Evolutionary conservation across 139 green algal species (phyloP).

Genomic region (Yamagishiella unicocca): DNA sequence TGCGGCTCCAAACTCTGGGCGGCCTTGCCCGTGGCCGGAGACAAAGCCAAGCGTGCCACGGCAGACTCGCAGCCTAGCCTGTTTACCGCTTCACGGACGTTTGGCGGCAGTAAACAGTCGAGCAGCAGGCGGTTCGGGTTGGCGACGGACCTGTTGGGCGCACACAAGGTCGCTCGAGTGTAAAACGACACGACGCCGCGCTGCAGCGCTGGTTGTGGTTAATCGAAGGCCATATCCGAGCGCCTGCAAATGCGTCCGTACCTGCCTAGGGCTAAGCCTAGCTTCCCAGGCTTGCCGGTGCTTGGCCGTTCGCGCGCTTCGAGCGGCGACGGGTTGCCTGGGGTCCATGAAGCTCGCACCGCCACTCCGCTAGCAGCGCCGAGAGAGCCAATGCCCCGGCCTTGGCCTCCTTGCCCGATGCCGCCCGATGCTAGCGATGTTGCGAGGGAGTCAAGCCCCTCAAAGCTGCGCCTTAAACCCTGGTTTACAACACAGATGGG

Average conservation of each 20-base stretch:
- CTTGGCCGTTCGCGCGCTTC: conserved; percentile 4
- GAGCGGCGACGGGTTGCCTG: conserved; percentile 14
- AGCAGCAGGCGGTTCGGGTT: conserved; percentile 32
- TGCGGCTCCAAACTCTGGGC: not conserved
- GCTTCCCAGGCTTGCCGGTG: not conserved
- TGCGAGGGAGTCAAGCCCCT: conserved; percentile 8
- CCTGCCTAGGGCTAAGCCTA: not conserved
- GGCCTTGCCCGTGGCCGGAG: not conserved
- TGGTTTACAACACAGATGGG: too few relatives aligned
- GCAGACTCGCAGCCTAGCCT: not conserved
- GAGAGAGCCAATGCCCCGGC: not conserved
- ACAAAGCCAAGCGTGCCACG: not conserved
- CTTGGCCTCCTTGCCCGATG: not conserved
- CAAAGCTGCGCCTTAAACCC: conserved; percentile 37
- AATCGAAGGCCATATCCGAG: not conserved
- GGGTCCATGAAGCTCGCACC: conserved; percentile 51
- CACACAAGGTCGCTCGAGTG: not conserved
- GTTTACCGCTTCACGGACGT: conserved; percentile 31
- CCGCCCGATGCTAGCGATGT: not conserved
- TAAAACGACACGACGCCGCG: too few relatives aligned
- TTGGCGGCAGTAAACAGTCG: conserved; percentile 40
- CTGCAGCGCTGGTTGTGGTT: too few relatives aligned
- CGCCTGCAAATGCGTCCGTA: not conserved
- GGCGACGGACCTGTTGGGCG: not conserved
- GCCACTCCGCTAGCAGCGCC: not conserved